Conservation (phyloP, 148 eudicot genomes). For the Suaeda aralocaspica region DNA sequence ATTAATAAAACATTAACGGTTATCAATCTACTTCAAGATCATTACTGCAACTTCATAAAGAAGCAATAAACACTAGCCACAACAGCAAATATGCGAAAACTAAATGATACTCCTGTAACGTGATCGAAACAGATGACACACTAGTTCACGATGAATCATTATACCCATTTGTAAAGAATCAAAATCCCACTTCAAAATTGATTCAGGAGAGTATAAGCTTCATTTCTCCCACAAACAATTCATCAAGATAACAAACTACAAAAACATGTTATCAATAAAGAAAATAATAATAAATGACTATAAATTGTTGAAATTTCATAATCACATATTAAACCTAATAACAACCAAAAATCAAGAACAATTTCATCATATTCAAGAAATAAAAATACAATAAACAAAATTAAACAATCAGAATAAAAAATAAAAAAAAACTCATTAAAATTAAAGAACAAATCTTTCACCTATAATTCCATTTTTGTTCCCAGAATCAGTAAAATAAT, state of each 20-base stretch:
- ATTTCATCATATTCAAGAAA: background rate
- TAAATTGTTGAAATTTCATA: background rate
- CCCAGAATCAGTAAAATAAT: conserved; percentile 29
- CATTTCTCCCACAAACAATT: background rate
- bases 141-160: background rate
- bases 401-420: background rate
- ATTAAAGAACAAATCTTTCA: conserved; percentile 22
- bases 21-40: conserved; percentile 53
- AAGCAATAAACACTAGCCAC: conserved; percentile 12
- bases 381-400: background rate
- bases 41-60: conserved; percentile 29
- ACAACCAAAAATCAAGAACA: background rate
- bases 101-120: background rate
- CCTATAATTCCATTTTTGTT: conserved; percentile 49
- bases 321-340: background rate
- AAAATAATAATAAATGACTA: no score
- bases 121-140: conserved; percentile 5
- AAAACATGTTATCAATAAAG: no score
- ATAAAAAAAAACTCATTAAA: background rate
- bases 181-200: background rate
- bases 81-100: conserved; percentile 1
- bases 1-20: no score
- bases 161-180: background rate
- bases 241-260: no score
- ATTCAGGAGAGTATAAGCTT: background rate